phyloP scores from a whole-genome alignment of 306 rosid species.

The Cucumis sativus region Cucumber_9930_V3 NC_026655.2:29516501-29517000 shows the following conservation, averaged over 20 bases:
- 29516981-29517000: background rate
- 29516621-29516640: background rate
- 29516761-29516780: background rate
- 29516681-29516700: background rate
- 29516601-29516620: background rate
- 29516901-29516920: background rate
- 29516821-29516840: background rate
- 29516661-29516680: background rate
- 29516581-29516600: background rate
- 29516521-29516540: background rate
- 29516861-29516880: background rate
- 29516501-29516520: constrained; percentile 30
- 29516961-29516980: background rate
- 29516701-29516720: background rate
- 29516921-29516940: background rate
- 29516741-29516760: background rate
- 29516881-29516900: background rate
- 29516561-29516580: background rate
- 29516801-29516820: background rate
- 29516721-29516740: background rate
- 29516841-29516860: background rate
- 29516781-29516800: background rate
- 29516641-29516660: background rate
- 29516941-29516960: background rate
- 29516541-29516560: background rate